A percentile compares a stretch with the other conserved stretches of the same genome.
Evolutionary conservation across 192 early-diverging fungal genomes (phyloP).

Genomic region (Paraglomus occultum): DNA sequence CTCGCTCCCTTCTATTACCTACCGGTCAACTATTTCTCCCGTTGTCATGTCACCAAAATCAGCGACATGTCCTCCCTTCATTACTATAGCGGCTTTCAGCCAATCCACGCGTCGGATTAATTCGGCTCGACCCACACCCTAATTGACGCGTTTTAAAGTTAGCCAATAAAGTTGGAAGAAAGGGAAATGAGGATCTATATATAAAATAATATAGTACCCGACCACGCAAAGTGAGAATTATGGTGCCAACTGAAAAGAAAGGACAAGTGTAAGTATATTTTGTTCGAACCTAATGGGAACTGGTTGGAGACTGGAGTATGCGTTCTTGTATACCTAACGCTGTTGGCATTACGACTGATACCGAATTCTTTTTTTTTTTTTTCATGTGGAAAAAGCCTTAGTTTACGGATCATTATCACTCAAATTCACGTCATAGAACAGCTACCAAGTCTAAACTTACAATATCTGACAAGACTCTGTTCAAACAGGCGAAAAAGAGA

Average conservation of each 20-base stretch:
- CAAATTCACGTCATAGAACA: background rate
- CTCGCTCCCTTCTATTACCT: slow-evolving; percentile 1
- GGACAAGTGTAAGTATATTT: background rate
- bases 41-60: slow-evolving; percentile 75
- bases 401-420: slow-evolving; percentile 33
- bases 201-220: slow-evolving; percentile 52
- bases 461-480: slow-evolving; percentile 55
- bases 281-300: too few relatives aligned
- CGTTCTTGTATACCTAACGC: slow-evolving; percentile 44
- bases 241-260: slow-evolving; percentile 58
- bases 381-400: slow-evolving; percentile 26
- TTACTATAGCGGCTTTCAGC: slow-evolving; percentile 59
- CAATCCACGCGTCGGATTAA: slow-evolving; percentile 76
- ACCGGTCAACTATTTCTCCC: slow-evolving; percentile 72
- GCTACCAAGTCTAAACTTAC: slow-evolving; percentile 36
- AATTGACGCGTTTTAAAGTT: slow-evolving; percentile 6
- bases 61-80: slow-evolving; percentile 74
- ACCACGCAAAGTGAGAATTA: slow-evolving; percentile 79
- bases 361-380: slow-evolving; percentile 52
- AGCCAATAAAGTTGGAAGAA: background rate
- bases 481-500: background rate
- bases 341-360: slow-evolving; percentile 82
- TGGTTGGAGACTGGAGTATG: too few relatives aligned
- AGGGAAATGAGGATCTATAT: background rate
- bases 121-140: slow-evolving; percentile 62